A percentile compares a stretch with the other conserved stretches of the same genome.
phyloP scores from a whole-genome alignment of 2,329 filamentous ascomycete genomes.

The Lasiodiplodia sp. region DNA sequence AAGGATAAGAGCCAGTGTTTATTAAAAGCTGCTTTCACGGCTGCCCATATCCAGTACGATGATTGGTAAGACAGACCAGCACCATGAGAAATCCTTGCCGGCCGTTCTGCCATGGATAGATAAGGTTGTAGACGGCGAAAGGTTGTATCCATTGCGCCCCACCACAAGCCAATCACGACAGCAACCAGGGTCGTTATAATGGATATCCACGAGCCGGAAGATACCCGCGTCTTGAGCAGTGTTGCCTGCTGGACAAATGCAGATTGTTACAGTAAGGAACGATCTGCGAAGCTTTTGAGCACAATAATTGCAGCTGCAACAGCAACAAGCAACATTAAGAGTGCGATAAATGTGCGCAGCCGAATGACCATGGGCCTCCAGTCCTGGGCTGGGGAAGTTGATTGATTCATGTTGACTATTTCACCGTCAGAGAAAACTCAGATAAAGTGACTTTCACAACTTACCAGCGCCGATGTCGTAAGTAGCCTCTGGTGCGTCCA shows the following conservation, averaged over 20 bases:
- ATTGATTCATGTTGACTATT: background rate
- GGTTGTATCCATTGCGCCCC: slow-evolving; percentile 35
- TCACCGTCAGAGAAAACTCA: background rate
- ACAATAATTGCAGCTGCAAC: background rate
- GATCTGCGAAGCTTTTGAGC: background rate
- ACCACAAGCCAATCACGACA: slow-evolving; percentile 36
- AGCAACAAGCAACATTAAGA: background rate
- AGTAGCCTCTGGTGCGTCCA: background rate
- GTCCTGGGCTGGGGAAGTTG: background rate
- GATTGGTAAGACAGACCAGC: background rate
- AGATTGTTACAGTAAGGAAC: background rate
- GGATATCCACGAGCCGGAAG: background rate
- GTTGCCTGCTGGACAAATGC: slow-evolving; percentile 28
- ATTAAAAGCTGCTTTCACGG: background rate
- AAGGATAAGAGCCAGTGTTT: background rate
- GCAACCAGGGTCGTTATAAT: background rate
- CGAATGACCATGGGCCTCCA: background rate
- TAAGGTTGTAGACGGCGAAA: slow-evolving; percentile 37
- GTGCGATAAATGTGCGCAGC: background rate
- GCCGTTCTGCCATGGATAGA: slow-evolving; percentile 30
- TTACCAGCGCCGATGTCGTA: background rate
- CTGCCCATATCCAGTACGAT: background rate
- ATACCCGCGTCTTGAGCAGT: background rate
- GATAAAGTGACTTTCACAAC: background rate
- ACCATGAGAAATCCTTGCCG: background rate